Evolutionary conservation across 1,139 yeast genomes (phyloP).

Genomic region (Nakaseomyces glabratus): DNA sequence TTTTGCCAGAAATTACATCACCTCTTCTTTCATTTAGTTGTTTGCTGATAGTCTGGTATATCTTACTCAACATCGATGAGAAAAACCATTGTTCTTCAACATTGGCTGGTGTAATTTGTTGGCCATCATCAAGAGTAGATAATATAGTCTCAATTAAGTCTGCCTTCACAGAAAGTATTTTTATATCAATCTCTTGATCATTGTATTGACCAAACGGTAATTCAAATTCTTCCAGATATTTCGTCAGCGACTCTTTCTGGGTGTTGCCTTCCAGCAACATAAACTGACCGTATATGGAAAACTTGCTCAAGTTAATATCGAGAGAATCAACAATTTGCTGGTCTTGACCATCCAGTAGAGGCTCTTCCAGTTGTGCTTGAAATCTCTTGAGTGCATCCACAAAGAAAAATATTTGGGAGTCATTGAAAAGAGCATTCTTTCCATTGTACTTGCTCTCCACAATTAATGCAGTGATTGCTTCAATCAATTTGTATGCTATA

Average conservation of each 20-base stretch:
- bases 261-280: not conserved
- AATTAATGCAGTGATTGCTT: slow-evolving; percentile 17
- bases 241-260: too few relatives aligned
- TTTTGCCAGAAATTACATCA: slow-evolving; percentile 12
- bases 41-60: slow-evolving; percentile 14
- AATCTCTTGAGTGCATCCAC: slow-evolving; percentile 16
- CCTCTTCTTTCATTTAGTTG: slow-evolving; percentile 14
- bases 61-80: slow-evolving; percentile 17
- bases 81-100: slow-evolving; percentile 18
- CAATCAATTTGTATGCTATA: slow-evolving; percentile 18
- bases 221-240: too few relatives aligned
- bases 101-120: slow-evolving; percentile 3
- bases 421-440: slow-evolving; percentile 11
- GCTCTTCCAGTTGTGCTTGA: slow-evolving; percentile 14
- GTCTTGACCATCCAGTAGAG: not conserved
- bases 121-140: slow-evolving; percentile 9
- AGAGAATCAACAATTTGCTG: slow-evolving; percentile 6
- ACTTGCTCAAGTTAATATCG: not conserved
- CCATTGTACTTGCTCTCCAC: slow-evolving; percentile 12
- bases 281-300: not conserved
- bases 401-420: slow-evolving; percentile 19
- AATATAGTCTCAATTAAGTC: slow-evolving; percentile 11
- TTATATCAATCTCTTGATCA: too few relatives aligned
- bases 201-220: too few relatives aligned
- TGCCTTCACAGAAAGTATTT: slow-evolving; percentile 12